A percentile compares a stretch with the other conserved stretches of the same genome.
Evolutionary conservation across 495 filamentous ascomycete species (phyloP).

Genomic region (Delitschia confertaspora): DNA sequence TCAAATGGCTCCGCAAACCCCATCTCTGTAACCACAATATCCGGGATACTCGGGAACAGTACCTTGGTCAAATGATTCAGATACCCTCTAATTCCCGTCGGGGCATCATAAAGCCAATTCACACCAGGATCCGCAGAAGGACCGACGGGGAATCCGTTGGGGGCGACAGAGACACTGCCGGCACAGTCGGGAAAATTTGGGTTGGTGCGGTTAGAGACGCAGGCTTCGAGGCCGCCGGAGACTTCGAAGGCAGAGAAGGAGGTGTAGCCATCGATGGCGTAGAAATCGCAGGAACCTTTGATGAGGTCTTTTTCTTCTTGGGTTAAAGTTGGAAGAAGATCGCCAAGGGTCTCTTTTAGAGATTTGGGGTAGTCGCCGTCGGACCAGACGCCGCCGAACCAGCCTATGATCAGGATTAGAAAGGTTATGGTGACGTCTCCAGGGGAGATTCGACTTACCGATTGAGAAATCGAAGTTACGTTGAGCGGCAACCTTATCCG

Average conservation of each 20-base stretch:
- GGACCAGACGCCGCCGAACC: conserved; percentile 28
- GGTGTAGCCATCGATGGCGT: conserved; percentile 34
- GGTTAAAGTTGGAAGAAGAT: conserved; percentile 33
- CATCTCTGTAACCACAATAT: conserved; percentile 41
- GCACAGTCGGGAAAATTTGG: conserved; percentile 38
- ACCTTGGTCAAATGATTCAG: conserved; percentile 38
- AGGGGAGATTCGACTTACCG: neutral
- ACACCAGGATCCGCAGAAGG: conserved; percentile 36
- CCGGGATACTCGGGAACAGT: conserved; percentile 37
- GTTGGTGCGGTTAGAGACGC: conserved; percentile 34
- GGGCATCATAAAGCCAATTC: conserved; percentile 38
- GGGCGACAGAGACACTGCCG: conserved; percentile 14
- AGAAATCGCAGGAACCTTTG: conserved; percentile 42
- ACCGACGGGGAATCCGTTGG: conserved; percentile 34
- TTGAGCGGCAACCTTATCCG: conserved; percentile 31
- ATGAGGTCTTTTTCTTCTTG: conserved; percentile 35
- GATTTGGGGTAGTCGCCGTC: conserved; percentile 38
- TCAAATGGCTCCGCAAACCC: conserved; percentile 43
- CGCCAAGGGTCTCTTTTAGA: conserved; percentile 37
- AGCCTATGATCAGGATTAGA: no score
- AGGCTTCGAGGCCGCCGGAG: conserved; percentile 31
- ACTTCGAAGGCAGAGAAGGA: conserved; percentile 30
- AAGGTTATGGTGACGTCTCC: neutral
- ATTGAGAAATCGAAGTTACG: conserved; percentile 23
- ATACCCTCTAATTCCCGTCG: conserved; percentile 37